Evolutionary conservation across 371 early-diverging fungal species (phyloP), one percentile per base, ranked within the genome.

Genomic region (Gilbertella persicaria): DNA sequence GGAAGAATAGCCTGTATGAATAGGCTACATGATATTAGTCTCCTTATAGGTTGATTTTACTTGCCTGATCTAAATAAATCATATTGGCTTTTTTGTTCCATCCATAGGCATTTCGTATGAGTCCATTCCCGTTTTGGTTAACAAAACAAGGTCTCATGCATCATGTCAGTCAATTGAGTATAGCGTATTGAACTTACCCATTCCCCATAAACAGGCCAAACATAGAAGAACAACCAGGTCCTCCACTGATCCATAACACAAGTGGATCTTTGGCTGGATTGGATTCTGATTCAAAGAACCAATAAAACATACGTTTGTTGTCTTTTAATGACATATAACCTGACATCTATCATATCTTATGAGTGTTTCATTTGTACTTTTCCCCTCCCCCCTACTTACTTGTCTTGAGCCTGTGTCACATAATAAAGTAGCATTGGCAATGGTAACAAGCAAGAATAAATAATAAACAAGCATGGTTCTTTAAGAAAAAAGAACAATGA

Each of bases 201-300:
- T 91, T 74, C 59, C 91, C 94, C 85, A 91, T 90, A 65, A 92
- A 84, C 29, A 93, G 76, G 26, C 94, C 94, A 19, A 89, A 84
- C 51, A 86, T 66, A 0, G 87, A 87, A 14, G 86, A 84, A 60
- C 91, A 90, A 0, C 95, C 95, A 12, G 94, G 93, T 13, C 95
- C 96, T 14, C 93, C 93, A 35, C 85, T 85, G 46, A 90, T 63
- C 93, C 93, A 92, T 21, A 92, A 76, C 17, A 91, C 79, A 37
- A 91, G 50, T 0, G 94, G 95, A 48, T 92, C 92, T 5, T 73
- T 65, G 21, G 54, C 39, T 10, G 92, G 90, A 7, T 85, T 66
- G 56, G 75, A 71, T 29, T 88, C 82, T 7, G 90, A 89, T 59
- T 94, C 94, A 69, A 94, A 94, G 78, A 92, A 89, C 92, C 92